Evolutionary conservation across 1,284 basidiomycete species (phyloP).

Genomic region (Ceratobasidium papillatum): DNA sequence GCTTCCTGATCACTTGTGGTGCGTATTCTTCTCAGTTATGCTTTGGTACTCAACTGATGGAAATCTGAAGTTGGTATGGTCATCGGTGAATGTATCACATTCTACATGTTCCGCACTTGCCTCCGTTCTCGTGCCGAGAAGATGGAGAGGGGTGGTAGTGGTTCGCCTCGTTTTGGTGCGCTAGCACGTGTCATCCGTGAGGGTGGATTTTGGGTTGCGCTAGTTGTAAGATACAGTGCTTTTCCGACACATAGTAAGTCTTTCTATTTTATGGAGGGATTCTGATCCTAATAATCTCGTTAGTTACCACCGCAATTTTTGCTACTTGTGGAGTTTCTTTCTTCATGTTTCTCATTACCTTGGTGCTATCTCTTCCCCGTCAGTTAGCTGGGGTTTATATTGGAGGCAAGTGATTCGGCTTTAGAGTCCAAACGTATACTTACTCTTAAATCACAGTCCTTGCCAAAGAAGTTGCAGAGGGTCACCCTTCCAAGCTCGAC

Average conservation of each 20-base stretch:
- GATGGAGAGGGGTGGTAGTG: slow-evolving; percentile 10
- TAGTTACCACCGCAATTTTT: slow-evolving; percentile 29
- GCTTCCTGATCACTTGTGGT: slow-evolving; percentile 29
- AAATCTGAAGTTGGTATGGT: slow-evolving; percentile 1
- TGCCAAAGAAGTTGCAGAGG: slow-evolving; percentile 12
- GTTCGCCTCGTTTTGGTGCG: slow-evolving; percentile 14
- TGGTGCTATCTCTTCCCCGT: slow-evolving; percentile 26
- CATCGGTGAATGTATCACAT: slow-evolving; percentile 24
- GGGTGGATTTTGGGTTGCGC: slow-evolving; percentile 26
- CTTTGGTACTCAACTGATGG: not conserved
- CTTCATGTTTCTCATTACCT: slow-evolving; percentile 23
- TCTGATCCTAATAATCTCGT: not conserved
- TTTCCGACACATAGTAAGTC: slow-evolving; percentile 34
- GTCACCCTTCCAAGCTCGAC: slow-evolving; percentile 6
- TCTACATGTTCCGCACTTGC: slow-evolving; percentile 22
- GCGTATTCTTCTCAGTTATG: not conserved
- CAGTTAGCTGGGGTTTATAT: slow-evolving; percentile 37
- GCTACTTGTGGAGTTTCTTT: slow-evolving; percentile 12
- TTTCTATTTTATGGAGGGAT: not conserved
- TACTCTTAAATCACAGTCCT: not conserved
- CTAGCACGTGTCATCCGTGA: slow-evolving; percentile 36
- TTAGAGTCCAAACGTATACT: not conserved
- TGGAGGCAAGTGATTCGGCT: slow-evolving; percentile 9
- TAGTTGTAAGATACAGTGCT: slow-evolving; percentile 18
- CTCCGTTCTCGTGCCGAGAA: slow-evolving; percentile 35